Base-by-base conservation (phyloP, 2,329 filamentous ascomycete species). In the Cryphonectria radicalis region DNA sequence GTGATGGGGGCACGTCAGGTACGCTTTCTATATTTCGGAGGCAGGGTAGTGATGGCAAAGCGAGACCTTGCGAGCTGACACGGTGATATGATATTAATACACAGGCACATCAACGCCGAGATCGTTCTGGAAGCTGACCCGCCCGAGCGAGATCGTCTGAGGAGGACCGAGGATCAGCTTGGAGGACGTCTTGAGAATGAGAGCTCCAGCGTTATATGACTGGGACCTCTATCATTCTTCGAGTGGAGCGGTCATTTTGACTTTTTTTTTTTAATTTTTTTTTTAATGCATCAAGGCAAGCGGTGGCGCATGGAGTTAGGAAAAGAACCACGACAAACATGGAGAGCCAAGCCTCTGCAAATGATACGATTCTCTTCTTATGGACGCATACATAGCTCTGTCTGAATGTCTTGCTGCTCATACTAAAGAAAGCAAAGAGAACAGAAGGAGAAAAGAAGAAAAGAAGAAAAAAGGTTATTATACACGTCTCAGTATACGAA, bases 61-160 rank as follows among this genome's bases (percentile, higher is more conserved):
- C 22, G 8, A 62, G 32, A 19, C 13, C 32, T 5, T 14, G 59
- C 14, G 42, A 35, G 63, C 63, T 65, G 25, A 65, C 43, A 1
- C 17, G 14, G 19, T 42, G 10, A 40, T 10, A 37, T 11, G 1
- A 40, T 28, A 28, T 22, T 11, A 1, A 40, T 28, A 28, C 22
- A 13, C 19, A 72, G 70, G 67, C n/a, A 22, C 50, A 17, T 72
- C 67, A 5, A 70, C 70, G 14, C 67, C 67, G 14, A 70, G 67
- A 28, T 72, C 70, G 6, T 64, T 72, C 32, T 72, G 70, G 70
- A 72, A 72, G 43, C 43, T 59, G 4, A 63, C 63, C n/a, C 63
- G 64, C 22, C 67, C 70, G 32, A 60, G 53, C 8, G 70, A 72
- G 46, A 42, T 70, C 3, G 10, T 70, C 53, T 72, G 63, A 72